Percentiles rank a stretch among this genome's conserved stretches.
These are phyloP conservation scores for Quercus glauca DNA, from an alignment of 306 rosid genomes.

Conservation along the genomic window DNA sequence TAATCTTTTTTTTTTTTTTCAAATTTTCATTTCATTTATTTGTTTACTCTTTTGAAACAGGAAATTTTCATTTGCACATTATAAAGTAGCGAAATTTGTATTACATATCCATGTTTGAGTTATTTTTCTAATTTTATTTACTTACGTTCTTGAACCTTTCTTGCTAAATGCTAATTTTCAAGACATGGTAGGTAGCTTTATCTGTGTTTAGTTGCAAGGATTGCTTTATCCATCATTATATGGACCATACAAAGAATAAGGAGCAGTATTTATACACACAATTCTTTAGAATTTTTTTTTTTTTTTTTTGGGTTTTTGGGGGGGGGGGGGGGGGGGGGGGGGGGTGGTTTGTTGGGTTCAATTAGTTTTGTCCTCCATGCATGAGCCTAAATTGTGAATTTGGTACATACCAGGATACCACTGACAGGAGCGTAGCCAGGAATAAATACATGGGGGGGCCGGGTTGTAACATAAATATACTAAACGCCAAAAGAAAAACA, in stretches of 20 bases:
- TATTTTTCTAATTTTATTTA: too few relatives aligned
- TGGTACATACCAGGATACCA: not conserved
- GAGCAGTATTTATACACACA: not conserved
- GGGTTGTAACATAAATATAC: too few relatives aligned
- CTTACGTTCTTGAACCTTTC: not conserved
- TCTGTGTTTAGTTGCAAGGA: not conserved
- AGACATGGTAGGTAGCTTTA: not conserved
- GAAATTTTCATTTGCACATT: not conserved
- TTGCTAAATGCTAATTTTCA: not conserved
- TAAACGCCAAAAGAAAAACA: too few relatives aligned
- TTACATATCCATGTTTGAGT: not conserved
- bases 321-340: too few relatives aligned
- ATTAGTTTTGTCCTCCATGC: not conserved
- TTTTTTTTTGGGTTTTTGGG: too few relatives aligned
- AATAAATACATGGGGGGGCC: too few relatives aligned
- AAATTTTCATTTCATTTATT: not conserved
- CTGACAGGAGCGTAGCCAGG: too few relatives aligned
- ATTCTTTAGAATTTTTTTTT: not conserved
- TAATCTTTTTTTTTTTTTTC: not conserved
- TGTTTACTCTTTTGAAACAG: not conserved
- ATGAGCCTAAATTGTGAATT: not conserved
- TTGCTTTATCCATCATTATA: not conserved
- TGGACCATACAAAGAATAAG: not conserved
- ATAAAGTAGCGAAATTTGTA: not conserved
- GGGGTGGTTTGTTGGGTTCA: fast-evolving